Evolutionary conservation across 768 basidiomycete species (phyloP), one percentile per base, ranked within the genome.

Genomic region (Holtermannia corniformis): DNA sequence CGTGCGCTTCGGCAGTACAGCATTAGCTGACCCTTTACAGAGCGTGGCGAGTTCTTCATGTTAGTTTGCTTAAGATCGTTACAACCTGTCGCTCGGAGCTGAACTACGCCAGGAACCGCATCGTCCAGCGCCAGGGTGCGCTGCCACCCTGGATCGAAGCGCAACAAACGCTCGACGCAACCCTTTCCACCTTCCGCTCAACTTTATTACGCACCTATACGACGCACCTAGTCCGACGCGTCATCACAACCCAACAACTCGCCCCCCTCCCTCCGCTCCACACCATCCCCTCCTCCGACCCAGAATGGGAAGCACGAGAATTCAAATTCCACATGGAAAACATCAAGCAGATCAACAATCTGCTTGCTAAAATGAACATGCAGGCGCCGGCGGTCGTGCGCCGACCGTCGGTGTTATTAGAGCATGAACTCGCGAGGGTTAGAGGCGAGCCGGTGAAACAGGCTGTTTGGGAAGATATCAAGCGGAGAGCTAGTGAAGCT

Each of bases 81-180:
- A 19, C 41, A 7, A 12, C 25, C 16, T n/a, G n/a, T 44, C 43
- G 7, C 24, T 16, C 51, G 25, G 48, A 44, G 1, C 20, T n/a
- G n/a, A n/a, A n/a, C 40, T 10, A 21, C 23, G 25, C 13, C 47
- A 64, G 56, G 64, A 91, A 89, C 60, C 80, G 87, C 12, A 87
- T 88, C 53, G 79, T 90, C 5, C 82, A 86, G 63, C 76, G 81
- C 47, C 84, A 87, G 58, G 86, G 85, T n/a, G 85, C 84, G 4
- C 79, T 81, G 3, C 88, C 87, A 25, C 84, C 86, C 3, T 91
- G 88, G 87, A 82, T 90, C 1, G 87, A 90, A 72, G 62, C 87
- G 27, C 87, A 88, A 70, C 75, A 76, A 51, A 84, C 83, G 81
- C 77, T 90, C 20, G 87, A 90, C 37, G 68, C 72, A 0, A 77